These are phyloP conservation scores for Podospora tetraspora DNA, from an alignment of 495 filamentous ascomycete genomes.

Conservation along the genomic window DNA sequence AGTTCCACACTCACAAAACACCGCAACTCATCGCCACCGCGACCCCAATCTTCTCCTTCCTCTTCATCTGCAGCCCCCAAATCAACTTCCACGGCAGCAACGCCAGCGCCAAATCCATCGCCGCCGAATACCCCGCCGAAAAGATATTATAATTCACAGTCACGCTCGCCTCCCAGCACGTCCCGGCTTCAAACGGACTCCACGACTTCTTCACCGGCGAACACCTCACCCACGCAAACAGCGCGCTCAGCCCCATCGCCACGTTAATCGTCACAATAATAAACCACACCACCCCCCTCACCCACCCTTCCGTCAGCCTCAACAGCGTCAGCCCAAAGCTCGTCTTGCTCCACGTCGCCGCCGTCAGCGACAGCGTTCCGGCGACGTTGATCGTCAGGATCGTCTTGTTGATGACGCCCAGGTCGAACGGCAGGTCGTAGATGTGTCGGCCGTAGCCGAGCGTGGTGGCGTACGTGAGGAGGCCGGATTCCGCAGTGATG, in stretches of 20 bases:
- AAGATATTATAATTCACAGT: slow-evolving; percentile 18
- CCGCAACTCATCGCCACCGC: slow-evolving; percentile 38
- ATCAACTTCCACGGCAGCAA: slow-evolving; percentile 35
- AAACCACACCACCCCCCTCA: slow-evolving; percentile 21
- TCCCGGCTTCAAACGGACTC: slow-evolving; percentile 20
- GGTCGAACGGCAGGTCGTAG: slow-evolving; percentile 19
- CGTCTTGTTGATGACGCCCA: slow-evolving; percentile 4
- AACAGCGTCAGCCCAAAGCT: slow-evolving; percentile 33
- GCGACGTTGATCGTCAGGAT: slow-evolving; percentile 16
- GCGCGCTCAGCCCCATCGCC: slow-evolving; percentile 33
- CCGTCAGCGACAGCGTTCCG: slow-evolving; percentile 15
- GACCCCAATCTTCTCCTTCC: slow-evolving; percentile 34
- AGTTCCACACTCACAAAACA: slow-evolving; percentile 6
- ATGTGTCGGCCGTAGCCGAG: slow-evolving; percentile 24
- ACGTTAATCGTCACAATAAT: slow-evolving; percentile 35
- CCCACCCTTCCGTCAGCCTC: slow-evolving; percentile 23
- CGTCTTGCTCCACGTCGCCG: slow-evolving; percentile 25
- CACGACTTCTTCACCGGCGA: slow-evolving; percentile 33
- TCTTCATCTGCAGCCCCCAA: slow-evolving; percentile 31
- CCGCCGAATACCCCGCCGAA: slow-evolving; percentile 24
- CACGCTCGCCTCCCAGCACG: slow-evolving; percentile 31
- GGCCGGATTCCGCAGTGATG: slow-evolving; percentile 8
- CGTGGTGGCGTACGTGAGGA: slow-evolving; percentile 11
- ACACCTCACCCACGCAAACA: slow-evolving; percentile 39
- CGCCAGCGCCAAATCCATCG: slow-evolving; percentile 31